Evolutionary conservation across 169 alveolate genomes (phyloP).

Genomic region (Plasmodium blacklocki): DNA sequence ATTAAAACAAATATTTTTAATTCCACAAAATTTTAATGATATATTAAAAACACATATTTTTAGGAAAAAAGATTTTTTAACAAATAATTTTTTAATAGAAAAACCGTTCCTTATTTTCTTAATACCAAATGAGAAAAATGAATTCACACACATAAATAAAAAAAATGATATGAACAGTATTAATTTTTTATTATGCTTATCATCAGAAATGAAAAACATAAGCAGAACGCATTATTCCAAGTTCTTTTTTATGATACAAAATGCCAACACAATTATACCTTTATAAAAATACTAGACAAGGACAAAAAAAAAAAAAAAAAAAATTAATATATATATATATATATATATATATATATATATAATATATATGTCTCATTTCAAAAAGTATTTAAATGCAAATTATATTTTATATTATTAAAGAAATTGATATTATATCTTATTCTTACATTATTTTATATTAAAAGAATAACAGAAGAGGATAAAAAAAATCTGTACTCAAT

Average conservation of each 20-base stretch:
- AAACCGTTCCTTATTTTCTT: slow-evolving; percentile 73
- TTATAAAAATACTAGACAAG: slow-evolving; percentile 10
- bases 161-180: slow-evolving; percentile 7
- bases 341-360: too few species aligned
- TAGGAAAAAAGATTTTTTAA: slow-evolving; percentile 47
- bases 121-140: slow-evolving; percentile 68
- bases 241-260: slow-evolving; percentile 52
- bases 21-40: slow-evolving; percentile 73
- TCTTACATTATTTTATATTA: too few species aligned
- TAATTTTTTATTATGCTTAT: slow-evolving; percentile 55
- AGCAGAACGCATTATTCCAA: slow-evolving; percentile 45
- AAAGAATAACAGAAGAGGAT: too few species aligned
- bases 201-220: slow-evolving; percentile 64
- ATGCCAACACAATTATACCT: slow-evolving; percentile 61
- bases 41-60: slow-evolving; percentile 62
- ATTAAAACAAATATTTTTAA: slow-evolving; percentile 43
- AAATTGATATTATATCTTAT: too few species aligned
- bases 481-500: too few species aligned
- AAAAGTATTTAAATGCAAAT: too few species aligned
- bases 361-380: too few species aligned
- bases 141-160: slow-evolving; percentile 27
- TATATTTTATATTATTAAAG: too few species aligned
- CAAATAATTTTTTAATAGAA: slow-evolving; percentile 66
- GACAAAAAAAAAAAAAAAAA: not conserved
- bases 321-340: not conserved